phyloP scores from a whole-genome alignment of 1,284 basidiomycete genomes.

The Paramarasmius palmivorus region DNA sequence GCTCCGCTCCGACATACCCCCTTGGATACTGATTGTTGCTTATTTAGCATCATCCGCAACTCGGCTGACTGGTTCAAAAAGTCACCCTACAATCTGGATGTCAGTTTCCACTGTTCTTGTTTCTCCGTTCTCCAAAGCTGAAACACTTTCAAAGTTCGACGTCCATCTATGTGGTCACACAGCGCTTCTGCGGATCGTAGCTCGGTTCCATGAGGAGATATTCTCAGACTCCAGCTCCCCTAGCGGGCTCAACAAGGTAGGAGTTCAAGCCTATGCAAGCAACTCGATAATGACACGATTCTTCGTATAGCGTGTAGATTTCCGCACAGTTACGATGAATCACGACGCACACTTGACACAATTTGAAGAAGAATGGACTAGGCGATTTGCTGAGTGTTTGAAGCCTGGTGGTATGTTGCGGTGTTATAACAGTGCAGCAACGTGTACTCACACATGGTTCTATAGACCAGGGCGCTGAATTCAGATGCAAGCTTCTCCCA shows the following conservation, averaged over 20 bases:
- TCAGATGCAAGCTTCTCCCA: constrained; percentile 71
- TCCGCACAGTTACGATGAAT: constrained; percentile 57
- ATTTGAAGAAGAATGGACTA: constrained; percentile 66
- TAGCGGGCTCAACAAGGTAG: constrained; percentile 70
- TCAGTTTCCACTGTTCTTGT: constrained; percentile 28
- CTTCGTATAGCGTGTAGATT: constrained; percentile 57
- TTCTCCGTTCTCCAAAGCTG: neutral
- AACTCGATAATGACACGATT: neutral
- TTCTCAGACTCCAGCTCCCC: constrained; percentile 73
- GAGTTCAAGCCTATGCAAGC: constrained; percentile 1
- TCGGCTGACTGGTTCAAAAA: constrained; percentile 78
- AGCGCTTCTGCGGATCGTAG: constrained; percentile 66
- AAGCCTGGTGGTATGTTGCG: constrained; percentile 47
- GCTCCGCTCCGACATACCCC: too few species aligned
- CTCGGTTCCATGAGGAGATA: constrained; percentile 73
- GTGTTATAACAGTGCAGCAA: neutral
- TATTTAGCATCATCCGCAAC: constrained; percentile 63
- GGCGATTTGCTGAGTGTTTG: constrained; percentile 55
- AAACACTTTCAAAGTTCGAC: constrained; percentile 51
- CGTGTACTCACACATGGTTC: neutral
- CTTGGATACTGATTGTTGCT: constrained; percentile 10
- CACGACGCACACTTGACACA: constrained; percentile 59
- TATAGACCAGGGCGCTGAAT: constrained; percentile 57
- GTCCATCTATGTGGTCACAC: constrained; percentile 76
- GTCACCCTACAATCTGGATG: constrained; percentile 60